phyloP scores from a whole-genome alignment of 345 rosid species.

The Eucalyptus coolabah region DNA sequence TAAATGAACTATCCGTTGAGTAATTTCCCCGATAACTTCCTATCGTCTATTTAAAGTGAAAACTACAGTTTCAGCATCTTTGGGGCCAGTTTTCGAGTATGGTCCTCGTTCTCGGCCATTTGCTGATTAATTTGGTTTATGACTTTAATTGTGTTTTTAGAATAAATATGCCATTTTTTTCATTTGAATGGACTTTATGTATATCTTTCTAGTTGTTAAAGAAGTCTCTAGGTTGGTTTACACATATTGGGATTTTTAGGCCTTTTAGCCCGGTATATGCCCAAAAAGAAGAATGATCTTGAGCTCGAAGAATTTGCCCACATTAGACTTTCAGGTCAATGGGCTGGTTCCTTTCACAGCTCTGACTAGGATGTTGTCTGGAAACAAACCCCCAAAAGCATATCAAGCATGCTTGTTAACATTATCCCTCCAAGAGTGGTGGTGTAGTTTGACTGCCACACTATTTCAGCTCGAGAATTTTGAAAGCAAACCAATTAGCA shows the following conservation, averaged over 20 bases:
- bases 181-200: not conserved
- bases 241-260: not conserved
- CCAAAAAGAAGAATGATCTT: not conserved
- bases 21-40: not conserved
- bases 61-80: not conserved
- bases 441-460: not conserved
- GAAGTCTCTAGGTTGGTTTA: not conserved
- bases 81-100: not conserved
- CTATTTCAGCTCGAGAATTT: not conserved
- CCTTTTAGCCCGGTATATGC: not conserved
- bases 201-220: not conserved
- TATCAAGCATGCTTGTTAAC: not conserved
- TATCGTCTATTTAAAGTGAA: not conserved
- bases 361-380: not conserved
- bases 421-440: not conserved
- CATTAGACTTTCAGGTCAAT: not conserved
- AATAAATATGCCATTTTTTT: not conserved
- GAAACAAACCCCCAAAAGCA: not conserved
- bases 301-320: not conserved
- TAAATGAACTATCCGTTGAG: accelerated
- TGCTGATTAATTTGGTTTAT: not conserved
- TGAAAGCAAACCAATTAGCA: not conserved
- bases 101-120: not conserved
- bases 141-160: not conserved
- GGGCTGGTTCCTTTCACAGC: not conserved